Evolutionary conservation across 2,329 filamentous ascomycete genomes (phyloP).

Genomic region (Lachnellula occidentalis): DNA sequence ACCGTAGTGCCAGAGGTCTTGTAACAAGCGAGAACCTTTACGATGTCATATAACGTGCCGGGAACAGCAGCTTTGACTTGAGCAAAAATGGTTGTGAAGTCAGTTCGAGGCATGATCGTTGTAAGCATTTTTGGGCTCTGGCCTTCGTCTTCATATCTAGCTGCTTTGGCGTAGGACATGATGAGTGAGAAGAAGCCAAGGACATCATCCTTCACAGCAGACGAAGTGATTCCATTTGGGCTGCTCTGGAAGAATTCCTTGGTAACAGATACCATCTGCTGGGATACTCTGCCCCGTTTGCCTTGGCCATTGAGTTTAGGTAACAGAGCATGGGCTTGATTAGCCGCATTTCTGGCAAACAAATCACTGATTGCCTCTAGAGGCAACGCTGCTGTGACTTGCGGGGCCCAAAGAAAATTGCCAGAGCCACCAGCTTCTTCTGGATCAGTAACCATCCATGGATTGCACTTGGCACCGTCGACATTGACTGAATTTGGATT

Average conservation of each 20-base stretch:
- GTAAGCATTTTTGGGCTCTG: conserved; percentile 4
- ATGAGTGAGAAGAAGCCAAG: conserved; percentile 12
- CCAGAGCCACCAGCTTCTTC: background rate
- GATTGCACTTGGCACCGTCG: background rate
- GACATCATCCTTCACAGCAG: conserved; percentile 4
- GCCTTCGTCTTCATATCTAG: background rate
- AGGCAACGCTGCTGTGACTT: background rate
- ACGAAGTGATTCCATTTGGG: background rate
- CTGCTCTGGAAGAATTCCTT: conserved; percentile 5
- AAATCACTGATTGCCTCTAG: background rate
- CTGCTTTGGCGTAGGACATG: conserved; percentile 9
- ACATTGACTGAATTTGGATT: background rate
- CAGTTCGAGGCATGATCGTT: conserved; percentile 11
- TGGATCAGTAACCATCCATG: background rate
- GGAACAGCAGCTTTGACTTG: conserved; percentile 8
- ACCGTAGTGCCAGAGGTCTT: background rate
- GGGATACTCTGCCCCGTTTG: background rate
- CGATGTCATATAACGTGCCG: conserved; percentile 3
- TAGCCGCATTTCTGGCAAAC: background rate
- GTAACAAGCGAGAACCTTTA: conserved; percentile 7
- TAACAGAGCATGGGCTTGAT: background rate
- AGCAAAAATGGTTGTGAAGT: conserved; percentile 9
- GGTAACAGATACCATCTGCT: conserved; percentile 1
- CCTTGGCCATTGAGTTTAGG: background rate
- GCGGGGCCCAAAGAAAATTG: background rate